Evolutionary conservation across 148 eudicot genomes (phyloP).

Genomic region (Rhododendron vialii): DNA sequence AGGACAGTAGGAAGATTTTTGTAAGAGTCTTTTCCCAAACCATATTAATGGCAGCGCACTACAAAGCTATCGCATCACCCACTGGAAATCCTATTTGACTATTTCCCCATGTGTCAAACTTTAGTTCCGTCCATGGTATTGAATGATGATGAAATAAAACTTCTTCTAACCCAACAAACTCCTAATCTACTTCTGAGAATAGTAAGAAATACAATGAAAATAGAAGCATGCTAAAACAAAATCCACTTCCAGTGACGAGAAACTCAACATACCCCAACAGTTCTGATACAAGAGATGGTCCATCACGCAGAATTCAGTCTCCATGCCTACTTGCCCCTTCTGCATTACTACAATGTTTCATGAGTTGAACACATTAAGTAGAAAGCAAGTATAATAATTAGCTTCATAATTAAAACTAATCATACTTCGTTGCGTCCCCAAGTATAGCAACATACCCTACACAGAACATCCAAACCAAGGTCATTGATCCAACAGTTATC

Average conservation of each 20-base stretch:
- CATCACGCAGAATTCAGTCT: conserved; percentile 79
- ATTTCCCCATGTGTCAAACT: no score
- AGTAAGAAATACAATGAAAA: neutral
- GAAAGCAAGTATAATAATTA: neutral
- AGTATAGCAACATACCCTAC: conserved; percentile 87
- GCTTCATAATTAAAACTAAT: neutral
- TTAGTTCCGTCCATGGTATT: no score
- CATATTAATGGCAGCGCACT: neutral
- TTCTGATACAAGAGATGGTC: conserved; percentile 84
- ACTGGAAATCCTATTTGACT: no score
- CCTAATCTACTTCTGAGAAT: neutral
- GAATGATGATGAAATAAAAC: no score
- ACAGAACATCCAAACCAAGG: conserved; percentile 19
- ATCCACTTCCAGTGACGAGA: conserved; percentile 9
- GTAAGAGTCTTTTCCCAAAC: no score
- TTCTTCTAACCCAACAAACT: no score
- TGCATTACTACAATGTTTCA: conserved; percentile 19
- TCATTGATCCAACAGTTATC: neutral
- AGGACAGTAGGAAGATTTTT: neutral
- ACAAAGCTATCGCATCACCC: neutral
- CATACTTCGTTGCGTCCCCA: conserved; percentile 97
- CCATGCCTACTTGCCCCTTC: conserved; percentile 97
- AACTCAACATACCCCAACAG: conserved; percentile 52
- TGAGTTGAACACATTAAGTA: neutral
- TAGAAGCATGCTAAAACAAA: neutral